Base-by-base conservation (phyloP, 306 rosid genomes). In the Arachis hypogaea region DNA sequence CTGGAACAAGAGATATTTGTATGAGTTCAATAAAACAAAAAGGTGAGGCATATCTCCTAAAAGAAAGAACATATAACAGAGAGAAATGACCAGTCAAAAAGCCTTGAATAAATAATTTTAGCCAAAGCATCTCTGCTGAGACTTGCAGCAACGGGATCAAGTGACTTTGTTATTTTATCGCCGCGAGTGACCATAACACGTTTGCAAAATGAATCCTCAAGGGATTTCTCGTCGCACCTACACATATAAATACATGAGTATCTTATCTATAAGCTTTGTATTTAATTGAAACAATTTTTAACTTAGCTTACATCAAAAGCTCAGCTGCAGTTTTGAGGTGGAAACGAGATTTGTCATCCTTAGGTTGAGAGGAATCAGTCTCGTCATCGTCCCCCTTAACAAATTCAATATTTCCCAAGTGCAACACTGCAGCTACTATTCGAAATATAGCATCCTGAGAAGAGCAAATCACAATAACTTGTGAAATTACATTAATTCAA, bases 151-250 rank as follows among this genome's bases (percentile, higher is more conserved):
- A 49, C 70, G 44, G 97, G 93, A 87, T 89, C 95, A 49, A 94
- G 87, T 40, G 83, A 80, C 79, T 82, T 94, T 79, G 90, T 89
- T 75, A 94, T 94, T 56, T 92, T 83, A 85, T 94, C 99, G 61
- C 95, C 99, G 68, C 97, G 93, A 30, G 99, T 94, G 82, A 87
- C 90, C 77, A 94, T 89, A 77, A 88, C 93, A 73, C 97, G 97
- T 80, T 86, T 92, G 85, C 97, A 92, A 74, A 94, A 80, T 66
- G 99, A 89, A 80, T 89, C 92, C 77, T 94, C 96, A 77, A 94
- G 99, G 77, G 90, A 63, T 77, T 85, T 76, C 63, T 80, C 90
- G 40, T 94, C 90, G 63, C 99, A 94, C 99, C 99, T 94, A 72
- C 5, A 41, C 33, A 62, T 16, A 43, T 40, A 51, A 70, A 54